Conservation (phyloP, 495 filamentous ascomycete species). For the Hypoxylon crocopeplum region DNA sequence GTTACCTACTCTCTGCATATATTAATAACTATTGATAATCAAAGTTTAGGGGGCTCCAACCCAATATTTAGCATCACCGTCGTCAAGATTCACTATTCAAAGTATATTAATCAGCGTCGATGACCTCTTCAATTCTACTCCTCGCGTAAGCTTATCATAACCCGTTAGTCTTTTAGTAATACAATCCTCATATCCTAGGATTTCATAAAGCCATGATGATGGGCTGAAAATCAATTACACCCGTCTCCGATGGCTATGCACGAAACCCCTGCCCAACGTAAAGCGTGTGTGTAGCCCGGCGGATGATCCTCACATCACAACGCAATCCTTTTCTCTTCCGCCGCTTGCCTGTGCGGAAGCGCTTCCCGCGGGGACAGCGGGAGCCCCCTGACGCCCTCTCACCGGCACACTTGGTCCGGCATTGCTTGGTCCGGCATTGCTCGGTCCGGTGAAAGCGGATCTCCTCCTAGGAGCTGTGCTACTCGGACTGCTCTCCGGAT, state of each 20-base stretch:
- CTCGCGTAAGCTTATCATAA: slow-evolving; percentile 8
- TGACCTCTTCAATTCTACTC: too few species aligned
- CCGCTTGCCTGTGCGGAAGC: slow-evolving; percentile 11
- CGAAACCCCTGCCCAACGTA: neutral
- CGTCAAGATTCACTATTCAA: too few species aligned
- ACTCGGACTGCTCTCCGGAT: slow-evolving; percentile 53
- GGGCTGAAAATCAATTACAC: slow-evolving; percentile 12
- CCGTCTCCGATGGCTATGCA: slow-evolving; percentile 8
- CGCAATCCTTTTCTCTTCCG: slow-evolving; percentile 40
- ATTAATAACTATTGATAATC: too few species aligned
- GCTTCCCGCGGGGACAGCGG: slow-evolving; percentile 19
- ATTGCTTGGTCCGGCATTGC: slow-evolving; percentile 25
- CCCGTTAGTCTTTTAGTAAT: slow-evolving; percentile 10
- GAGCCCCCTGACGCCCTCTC: slow-evolving; percentile 38
- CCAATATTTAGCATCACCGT: too few species aligned
- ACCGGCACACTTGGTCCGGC: slow-evolving; percentile 26
- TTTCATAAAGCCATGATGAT: neutral
- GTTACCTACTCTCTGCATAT: too few species aligned
- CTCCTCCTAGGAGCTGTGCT: slow-evolving; percentile 31
- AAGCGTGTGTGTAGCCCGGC: too few species aligned
- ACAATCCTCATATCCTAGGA: slow-evolving; percentile 13
- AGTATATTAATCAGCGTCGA: too few species aligned
- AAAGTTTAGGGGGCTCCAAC: too few species aligned
- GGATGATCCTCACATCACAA: slow-evolving; percentile 35
- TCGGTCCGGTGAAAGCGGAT: slow-evolving; percentile 9